phyloP scores from a whole-genome alignment of 208 protist genomes.

The Trichomonas gallinae region DNA sequence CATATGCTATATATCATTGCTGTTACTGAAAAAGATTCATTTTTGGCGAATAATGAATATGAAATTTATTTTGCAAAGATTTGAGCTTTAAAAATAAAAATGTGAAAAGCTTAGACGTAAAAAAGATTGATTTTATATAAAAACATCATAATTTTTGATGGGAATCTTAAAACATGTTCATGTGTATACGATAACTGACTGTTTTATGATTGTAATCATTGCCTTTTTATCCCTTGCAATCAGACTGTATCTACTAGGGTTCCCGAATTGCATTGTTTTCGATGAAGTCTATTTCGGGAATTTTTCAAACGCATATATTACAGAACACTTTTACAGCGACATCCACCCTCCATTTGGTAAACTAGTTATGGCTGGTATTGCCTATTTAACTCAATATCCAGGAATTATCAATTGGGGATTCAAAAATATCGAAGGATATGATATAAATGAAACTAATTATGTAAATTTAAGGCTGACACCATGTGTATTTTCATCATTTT shows the following conservation, averaged over 20 bases:
- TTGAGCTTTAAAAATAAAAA: too few species aligned
- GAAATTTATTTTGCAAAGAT: too few species aligned
- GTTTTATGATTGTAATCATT: not conserved
- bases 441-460: not conserved
- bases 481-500: not conserved
- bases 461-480: not conserved
- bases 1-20: too few species aligned
- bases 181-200: not conserved
- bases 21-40: too few species aligned
- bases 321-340: not conserved
- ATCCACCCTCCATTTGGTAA: conserved; percentile 2
- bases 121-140: too few species aligned
- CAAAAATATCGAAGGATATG: not conserved
- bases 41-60: too few species aligned
- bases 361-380: not conserved
- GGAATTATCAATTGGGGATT: not conserved
- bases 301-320: not conserved
- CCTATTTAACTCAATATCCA: not conserved
- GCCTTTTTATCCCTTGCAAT: not conserved
- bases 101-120: too few species aligned
- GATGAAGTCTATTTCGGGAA: not conserved
- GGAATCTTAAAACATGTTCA: not conserved
- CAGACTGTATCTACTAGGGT: not conserved
- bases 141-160: not conserved
- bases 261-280: not conserved